phyloP scores from a whole-genome alignment of 169 alveolate genomes.

The Cyclospora cayetanensis region DNA sequence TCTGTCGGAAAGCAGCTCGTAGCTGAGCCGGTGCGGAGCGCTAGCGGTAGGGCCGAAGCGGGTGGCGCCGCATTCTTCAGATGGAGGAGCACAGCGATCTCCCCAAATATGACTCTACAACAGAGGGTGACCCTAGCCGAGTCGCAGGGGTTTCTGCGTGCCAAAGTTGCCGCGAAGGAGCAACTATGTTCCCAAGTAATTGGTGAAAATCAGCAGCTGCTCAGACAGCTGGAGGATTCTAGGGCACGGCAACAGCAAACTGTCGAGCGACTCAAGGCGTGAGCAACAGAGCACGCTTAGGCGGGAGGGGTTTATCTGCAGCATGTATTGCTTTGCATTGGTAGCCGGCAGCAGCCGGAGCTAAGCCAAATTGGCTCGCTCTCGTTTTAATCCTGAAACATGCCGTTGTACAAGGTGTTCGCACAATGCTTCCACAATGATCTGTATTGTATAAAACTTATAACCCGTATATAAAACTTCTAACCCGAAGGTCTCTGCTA shows the following conservation, averaged over 20 bases:
- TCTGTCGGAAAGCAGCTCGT: background rate
- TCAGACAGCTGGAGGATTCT: conserved; percentile 43
- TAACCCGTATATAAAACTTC: no score
- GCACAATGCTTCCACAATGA: no score
- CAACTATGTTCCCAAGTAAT: conserved; percentile 42
- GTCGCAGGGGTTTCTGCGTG: conserved; percentile 47
- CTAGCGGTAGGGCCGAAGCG: background rate
- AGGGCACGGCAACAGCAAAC: conserved; percentile 2
- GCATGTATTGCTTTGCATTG: no score
- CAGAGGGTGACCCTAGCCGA: conserved; percentile 23
- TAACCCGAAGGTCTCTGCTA: no score
- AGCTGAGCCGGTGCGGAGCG: background rate
- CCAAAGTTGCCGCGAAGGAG: conserved; percentile 51
- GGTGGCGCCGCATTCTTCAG: background rate
- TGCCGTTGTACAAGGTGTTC: no score
- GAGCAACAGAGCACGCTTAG: no score
- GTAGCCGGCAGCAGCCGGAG: no score
- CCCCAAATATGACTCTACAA: background rate
- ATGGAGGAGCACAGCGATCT: background rate
- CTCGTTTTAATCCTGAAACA: no score
- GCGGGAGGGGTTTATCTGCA: no score
- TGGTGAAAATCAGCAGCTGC: conserved; percentile 17
- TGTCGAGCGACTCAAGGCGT: conserved; percentile 45
- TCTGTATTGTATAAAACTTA: no score
- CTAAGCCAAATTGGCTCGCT: no score